A percentile compares a stretch with the other conserved stretches of the same genome.
These are phyloP conservation scores for Lentithecium fluviatile DNA, from an alignment of 495 filamentous ascomycete genomes.

Conservation along the genomic window DNA sequence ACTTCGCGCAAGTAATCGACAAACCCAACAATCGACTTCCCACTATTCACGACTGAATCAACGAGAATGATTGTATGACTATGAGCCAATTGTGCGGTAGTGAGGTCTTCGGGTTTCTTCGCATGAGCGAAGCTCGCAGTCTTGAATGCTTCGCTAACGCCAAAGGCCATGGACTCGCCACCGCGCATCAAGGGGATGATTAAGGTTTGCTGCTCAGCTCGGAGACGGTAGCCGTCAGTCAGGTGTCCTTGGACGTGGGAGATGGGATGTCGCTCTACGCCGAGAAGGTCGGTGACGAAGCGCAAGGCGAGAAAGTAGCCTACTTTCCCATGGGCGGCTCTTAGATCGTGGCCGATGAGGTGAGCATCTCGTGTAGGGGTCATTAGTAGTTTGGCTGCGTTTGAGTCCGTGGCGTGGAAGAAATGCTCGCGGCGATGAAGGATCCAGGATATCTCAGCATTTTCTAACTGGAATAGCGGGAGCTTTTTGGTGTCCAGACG, in stretches of 20 bases:
- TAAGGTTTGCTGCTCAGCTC: constrained; percentile 51
- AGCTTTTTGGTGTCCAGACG: constrained; percentile 51
- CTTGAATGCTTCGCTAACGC: constrained; percentile 58
- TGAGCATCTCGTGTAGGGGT: constrained; percentile 57
- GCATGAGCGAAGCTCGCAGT: constrained; percentile 59
- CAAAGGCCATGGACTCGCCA: constrained; percentile 66
- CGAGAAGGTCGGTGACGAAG: constrained; percentile 51
- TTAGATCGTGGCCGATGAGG: constrained; percentile 49
- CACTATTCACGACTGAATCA: constrained; percentile 63
- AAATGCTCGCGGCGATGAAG: constrained; percentile 37
- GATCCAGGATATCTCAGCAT: constrained; percentile 45
- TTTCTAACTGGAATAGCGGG: constrained; percentile 47
- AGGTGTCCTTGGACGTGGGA: constrained; percentile 54
- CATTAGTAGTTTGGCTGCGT: constrained; percentile 55
- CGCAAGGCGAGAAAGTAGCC: constrained; percentile 57
- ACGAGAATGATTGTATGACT: constrained; percentile 54
- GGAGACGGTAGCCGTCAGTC: constrained; percentile 54
- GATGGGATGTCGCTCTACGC: constrained; percentile 55
- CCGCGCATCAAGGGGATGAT: constrained; percentile 67
- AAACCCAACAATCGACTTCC: constrained; percentile 55
- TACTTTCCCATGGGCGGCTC: constrained; percentile 52
- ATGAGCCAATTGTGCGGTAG: constrained; percentile 45
- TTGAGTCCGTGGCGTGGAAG: constrained; percentile 49
- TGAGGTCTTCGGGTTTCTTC: constrained; percentile 48
- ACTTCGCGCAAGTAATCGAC: constrained; percentile 52